Conservation (phyloP, 108 stramenopile species). For the Chaetoceros muelleri region DNA sequence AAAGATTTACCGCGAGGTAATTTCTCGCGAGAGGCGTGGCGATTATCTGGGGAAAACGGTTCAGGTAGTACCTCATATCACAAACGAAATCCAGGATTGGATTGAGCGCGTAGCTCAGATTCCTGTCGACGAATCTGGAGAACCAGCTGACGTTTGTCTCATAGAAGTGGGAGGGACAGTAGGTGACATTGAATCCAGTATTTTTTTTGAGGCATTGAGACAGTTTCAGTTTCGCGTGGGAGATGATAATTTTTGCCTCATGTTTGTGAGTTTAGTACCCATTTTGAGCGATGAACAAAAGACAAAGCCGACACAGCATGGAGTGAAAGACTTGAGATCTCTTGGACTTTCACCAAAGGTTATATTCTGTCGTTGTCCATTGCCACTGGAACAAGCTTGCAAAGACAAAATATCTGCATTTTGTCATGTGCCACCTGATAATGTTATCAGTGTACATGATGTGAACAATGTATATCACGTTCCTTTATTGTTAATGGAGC, state of each 20-base stretch:
- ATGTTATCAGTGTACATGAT: conserved; percentile 94
- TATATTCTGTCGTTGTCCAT: conserved; percentile 89
- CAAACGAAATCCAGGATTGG: conserved; percentile 88
- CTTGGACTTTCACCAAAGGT: conserved; percentile 90
- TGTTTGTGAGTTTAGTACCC: conserved; percentile 95
- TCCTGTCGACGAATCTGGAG: conserved; percentile 35
- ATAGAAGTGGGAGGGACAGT: conserved; percentile 99
- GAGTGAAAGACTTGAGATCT: conserved; percentile 89
- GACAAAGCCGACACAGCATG: conserved; percentile 99
- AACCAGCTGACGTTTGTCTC: conserved; percentile 90
- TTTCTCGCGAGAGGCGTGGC: conserved; percentile 89
- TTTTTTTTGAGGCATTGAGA: conserved; percentile 94
- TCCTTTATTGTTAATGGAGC: conserved; percentile 85
- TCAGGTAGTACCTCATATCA: conserved; percentile 90
- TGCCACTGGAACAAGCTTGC: conserved; percentile 73
- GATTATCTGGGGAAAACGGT: conserved; percentile 99
- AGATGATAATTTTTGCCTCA: conserved; percentile 85
- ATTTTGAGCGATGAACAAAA: conserved; percentile 98
- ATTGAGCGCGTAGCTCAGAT: conserved; percentile 63
- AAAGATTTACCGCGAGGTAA: conserved; percentile 92
- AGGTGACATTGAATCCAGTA: conserved; percentile 93
- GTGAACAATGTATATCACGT: conserved; percentile 99
- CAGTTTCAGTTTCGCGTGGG: conserved; percentile 99
- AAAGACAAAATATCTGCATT: conserved; percentile 89
- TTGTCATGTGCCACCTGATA: conserved; percentile 84